phyloP scores from a whole-genome alignment of 179 eudicot genomes.

The Spergularia azorica region DNA sequence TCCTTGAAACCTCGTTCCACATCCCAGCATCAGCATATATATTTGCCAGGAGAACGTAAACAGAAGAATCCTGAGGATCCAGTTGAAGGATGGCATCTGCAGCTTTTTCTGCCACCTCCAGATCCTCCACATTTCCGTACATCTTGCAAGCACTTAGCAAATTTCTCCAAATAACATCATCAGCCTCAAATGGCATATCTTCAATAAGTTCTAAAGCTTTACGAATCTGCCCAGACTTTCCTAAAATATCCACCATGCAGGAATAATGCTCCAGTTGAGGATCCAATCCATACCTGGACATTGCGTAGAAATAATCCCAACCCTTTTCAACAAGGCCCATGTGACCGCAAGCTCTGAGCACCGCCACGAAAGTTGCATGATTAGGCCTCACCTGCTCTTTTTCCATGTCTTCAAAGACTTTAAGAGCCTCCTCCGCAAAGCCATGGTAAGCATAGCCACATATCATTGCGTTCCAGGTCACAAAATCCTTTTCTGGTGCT shows the following conservation, averaged over 20 bases:
- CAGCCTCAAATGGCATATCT: conserved; percentile 84
- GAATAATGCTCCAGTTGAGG: conserved; percentile 88
- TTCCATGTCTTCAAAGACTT: conserved; percentile 54
- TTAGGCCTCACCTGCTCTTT: conserved; percentile 62
- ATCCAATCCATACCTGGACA: conserved; percentile 54
- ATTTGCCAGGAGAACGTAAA: conserved; percentile 55
- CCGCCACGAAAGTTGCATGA: conserved; percentile 80
- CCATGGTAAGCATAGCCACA: conserved; percentile 91
- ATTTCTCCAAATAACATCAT: conserved; percentile 80
- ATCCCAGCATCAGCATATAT: conserved; percentile 76
- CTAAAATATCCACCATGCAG: conserved; percentile 81
- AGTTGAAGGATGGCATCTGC: conserved; percentile 47
- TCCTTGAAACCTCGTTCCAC: conserved; percentile 55
- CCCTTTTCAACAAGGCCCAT: conserved; percentile 76
- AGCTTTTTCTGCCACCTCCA: conserved; percentile 71
- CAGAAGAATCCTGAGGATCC: conserved; percentile 74
- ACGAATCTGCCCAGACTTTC: conserved; percentile 65
- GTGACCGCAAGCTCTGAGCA: conserved; percentile 90
- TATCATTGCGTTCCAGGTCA: conserved; percentile 87
- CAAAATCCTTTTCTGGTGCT: conserved; percentile 61
- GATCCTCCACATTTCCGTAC: conserved; percentile 61
- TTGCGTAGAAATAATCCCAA: conserved; percentile 57
- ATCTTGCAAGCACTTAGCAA: conserved; percentile 66
- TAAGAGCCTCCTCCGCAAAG: conserved; percentile 64
- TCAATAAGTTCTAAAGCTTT: conserved; percentile 69